A percentile compares a stretch with the other conserved stretches of the same genome.
Evolutionary conservation across 2,329 filamentous ascomycete genomes (phyloP).

Genomic region (Neonectria sp.): DNA sequence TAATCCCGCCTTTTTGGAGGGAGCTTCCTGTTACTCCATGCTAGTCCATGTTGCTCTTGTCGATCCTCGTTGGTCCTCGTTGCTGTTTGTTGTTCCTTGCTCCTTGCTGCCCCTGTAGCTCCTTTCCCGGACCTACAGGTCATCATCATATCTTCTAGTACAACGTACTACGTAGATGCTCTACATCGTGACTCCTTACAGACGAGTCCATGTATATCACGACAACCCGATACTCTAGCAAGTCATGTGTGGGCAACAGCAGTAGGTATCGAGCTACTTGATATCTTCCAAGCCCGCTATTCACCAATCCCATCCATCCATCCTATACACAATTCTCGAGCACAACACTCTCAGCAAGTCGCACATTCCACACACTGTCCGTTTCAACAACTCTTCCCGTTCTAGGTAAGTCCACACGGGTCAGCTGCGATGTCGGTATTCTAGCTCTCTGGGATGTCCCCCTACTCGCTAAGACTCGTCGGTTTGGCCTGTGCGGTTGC

Average conservation of each 20-base stretch:
- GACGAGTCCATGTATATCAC: neutral
- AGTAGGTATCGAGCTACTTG: neutral
- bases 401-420: neutral
- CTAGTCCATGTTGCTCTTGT: neutral
- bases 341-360: neutral
- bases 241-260: neutral
- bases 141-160: neutral
- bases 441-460: neutral
- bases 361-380: neutral
- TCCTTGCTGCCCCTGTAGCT: neutral
- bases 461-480: neutral
- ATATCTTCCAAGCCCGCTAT: neutral
- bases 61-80: too few relatives aligned
- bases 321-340: neutral
- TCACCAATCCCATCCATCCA: neutral
- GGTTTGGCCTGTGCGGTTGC: conserved; percentile 4
- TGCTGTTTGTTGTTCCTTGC: neutral
- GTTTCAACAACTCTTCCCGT: conserved; percentile 8
- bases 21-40: conserved; percentile 1
- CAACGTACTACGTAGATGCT: neutral
- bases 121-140: conserved; percentile 17
- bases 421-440: conserved; percentile 8
- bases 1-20: conserved; percentile 30
- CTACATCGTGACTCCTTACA: neutral
- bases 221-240: neutral